Evolutionary conservation across 352 stramenopile genomes (phyloP).

Genomic region (Globisporangium paroecandrum): DNA sequence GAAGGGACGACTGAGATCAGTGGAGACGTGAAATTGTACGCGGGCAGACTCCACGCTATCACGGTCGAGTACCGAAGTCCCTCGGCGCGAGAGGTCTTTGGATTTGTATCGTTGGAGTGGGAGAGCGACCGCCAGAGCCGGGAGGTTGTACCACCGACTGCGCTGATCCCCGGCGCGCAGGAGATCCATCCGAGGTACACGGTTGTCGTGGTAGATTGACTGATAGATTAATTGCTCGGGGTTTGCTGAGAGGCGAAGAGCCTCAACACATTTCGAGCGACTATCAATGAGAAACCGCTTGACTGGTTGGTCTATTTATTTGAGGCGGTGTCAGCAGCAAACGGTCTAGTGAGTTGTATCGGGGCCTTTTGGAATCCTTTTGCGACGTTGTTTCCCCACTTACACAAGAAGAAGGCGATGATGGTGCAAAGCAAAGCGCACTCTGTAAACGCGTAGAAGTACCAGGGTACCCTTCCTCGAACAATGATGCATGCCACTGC

Average conservation of each 20-base stretch:
- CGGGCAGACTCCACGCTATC: slow-evolving; percentile 34
- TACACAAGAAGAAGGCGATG: neutral
- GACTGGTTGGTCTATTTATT: neutral
- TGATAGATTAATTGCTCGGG: neutral
- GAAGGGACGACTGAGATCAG: slow-evolving; percentile 11
- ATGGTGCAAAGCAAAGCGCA: neutral
- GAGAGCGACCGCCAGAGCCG: slow-evolving; percentile 24
- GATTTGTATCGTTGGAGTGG: slow-evolving; percentile 26
- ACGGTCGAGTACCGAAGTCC: slow-evolving; percentile 39
- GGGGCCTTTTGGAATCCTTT: neutral
- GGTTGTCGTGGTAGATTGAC: slow-evolving; percentile 12
- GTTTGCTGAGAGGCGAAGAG: neutral
- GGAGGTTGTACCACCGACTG: slow-evolving; percentile 23
- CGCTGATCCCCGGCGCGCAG: slow-evolving; percentile 23
- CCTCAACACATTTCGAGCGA: neutral
- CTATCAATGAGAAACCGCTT: neutral
- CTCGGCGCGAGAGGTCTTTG: slow-evolving; percentile 10
- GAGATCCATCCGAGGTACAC: slow-evolving; percentile 32
- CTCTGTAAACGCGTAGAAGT: neutral
- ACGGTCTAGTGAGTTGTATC: neutral
- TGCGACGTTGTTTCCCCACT: neutral
- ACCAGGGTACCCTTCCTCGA: too few species aligned
- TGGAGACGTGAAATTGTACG: slow-evolving; percentile 22
- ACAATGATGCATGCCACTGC: neutral
- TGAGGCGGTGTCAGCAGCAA: neutral